Evolutionary conservation across 2,329 filamentous ascomycete species (phyloP).

Genomic region (Verticillium klebahnii): DNA sequence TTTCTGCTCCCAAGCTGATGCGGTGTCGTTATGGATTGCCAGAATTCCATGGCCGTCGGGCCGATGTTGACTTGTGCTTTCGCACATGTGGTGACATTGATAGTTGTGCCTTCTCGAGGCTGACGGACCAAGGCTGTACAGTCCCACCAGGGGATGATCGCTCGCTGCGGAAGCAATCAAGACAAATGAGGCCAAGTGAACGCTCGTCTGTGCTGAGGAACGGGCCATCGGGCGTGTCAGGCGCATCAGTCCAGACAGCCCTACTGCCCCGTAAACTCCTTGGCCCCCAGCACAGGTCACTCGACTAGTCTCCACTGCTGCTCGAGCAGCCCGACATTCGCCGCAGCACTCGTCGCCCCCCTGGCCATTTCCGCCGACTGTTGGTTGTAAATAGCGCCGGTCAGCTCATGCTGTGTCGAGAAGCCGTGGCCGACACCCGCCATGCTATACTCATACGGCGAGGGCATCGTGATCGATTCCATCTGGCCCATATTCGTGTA

Average conservation of each 20-base stretch:
- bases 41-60: too few species aligned
- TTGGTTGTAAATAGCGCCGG: slow-evolving; percentile 24
- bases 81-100: too few species aligned
- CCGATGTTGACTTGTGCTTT: too few species aligned
- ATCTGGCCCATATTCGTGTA: slow-evolving; percentile 19
- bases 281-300: slow-evolving; percentile 5
- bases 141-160: too few species aligned
- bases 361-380: slow-evolving; percentile 18
- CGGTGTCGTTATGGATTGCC: too few species aligned
- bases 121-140: too few species aligned
- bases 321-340: slow-evolving; percentile 23
- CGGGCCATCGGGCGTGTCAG: background rate
- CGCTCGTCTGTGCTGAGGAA: background rate
- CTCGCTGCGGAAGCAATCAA: too few species aligned
- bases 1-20: too few species aligned
- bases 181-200: background rate
- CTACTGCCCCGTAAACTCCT: background rate
- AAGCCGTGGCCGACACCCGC: slow-evolving; percentile 25
- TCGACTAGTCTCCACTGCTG: slow-evolving; percentile 29
- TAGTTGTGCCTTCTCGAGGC: too few species aligned
- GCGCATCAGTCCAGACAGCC: background rate
- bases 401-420: slow-evolving; percentile 21
- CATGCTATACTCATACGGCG: background rate
- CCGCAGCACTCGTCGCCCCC: slow-evolving; percentile 6
- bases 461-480: slow-evolving; percentile 6